Conservation (phyloP, 495 filamentous ascomycete species). For the Talaromyces liani region DNA sequence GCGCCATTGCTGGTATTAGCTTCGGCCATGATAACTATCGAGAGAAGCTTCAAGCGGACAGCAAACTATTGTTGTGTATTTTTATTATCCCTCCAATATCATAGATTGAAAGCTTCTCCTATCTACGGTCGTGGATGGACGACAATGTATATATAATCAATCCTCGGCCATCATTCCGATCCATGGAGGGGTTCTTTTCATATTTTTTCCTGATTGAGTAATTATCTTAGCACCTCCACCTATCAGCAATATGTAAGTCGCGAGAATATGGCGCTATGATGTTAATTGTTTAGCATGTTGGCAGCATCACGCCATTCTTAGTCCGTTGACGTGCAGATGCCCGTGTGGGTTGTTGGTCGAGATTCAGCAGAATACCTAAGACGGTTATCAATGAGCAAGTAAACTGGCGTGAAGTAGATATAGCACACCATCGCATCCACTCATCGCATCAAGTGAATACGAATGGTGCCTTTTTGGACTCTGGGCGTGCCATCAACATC, state of each 20-base stretch:
- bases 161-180: not conserved
- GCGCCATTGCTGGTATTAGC: constrained; percentile 10
- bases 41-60: not conserved
- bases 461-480: not conserved
- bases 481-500: not conserved
- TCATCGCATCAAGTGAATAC: not conserved
- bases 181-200: not conserved
- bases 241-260: not conserved
- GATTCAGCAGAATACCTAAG: not conserved
- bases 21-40: not conserved
- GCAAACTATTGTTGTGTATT: not conserved
- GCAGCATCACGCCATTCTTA: constrained; percentile 5
- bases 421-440: constrained; percentile 4
- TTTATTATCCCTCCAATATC: not conserved
- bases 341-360: not conserved
- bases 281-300: not conserved
- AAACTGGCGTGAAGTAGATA: not conserved
- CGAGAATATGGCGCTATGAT: not conserved
- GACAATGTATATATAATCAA: not conserved
- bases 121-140: not conserved
- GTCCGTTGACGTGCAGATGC: constrained; percentile 2
- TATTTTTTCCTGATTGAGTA: not conserved
- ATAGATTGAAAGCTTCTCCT: not conserved
- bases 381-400: not conserved
- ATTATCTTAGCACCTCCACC: not conserved